A percentile compares a stretch with the other conserved stretches of the same genome.
Conservation (phyloP, 106 monocot genomes). For the Dioscorea dumetorum region DNA sequence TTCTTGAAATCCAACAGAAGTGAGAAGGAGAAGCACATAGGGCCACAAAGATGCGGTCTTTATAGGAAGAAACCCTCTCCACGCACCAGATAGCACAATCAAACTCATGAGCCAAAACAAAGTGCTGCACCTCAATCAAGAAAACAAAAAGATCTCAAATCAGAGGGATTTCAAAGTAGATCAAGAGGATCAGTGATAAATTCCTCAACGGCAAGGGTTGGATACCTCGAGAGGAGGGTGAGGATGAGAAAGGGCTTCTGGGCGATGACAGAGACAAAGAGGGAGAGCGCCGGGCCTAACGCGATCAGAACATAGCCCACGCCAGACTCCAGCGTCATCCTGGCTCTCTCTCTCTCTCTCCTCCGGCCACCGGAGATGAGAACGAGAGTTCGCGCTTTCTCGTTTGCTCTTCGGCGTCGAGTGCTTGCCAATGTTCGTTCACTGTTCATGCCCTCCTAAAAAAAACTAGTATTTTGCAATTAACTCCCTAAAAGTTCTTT, state of each 20-base stretch:
- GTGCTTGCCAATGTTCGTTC: no score
- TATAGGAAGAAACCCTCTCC: constrained; percentile 93
- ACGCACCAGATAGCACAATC: constrained; percentile 78
- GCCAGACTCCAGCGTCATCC: constrained; percentile 80
- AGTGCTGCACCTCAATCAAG: constrained; percentile 41
- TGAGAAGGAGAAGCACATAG: constrained; percentile 66
- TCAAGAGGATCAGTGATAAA: no score
- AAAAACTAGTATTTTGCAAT: no score
- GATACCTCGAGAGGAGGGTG: constrained; percentile 75
- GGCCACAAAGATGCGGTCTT: constrained; percentile 61
- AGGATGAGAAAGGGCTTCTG: constrained; percentile 91
- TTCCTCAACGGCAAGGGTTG: background rate
- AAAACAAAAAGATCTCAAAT: background rate
- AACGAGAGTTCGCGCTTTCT: no score
- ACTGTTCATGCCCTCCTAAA: no score
- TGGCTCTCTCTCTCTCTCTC: constrained; percentile 3
- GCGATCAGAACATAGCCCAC: constrained; percentile 77
- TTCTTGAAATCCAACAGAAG: constrained; percentile 90
- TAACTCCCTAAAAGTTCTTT: no score
- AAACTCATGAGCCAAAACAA: constrained; percentile 89
- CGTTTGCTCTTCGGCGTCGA: no score
- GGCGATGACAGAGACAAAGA: constrained; percentile 80
- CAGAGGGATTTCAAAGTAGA: no score
- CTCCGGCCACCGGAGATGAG: no score
- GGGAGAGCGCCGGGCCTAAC: constrained; percentile 76